Percentiles rank a stretch among this genome's conserved stretches.
These are phyloP conservation scores for Solanum habrochaites DNA, from an alignment of 257 asterid genomes.

Conservation along the genomic window DNA sequence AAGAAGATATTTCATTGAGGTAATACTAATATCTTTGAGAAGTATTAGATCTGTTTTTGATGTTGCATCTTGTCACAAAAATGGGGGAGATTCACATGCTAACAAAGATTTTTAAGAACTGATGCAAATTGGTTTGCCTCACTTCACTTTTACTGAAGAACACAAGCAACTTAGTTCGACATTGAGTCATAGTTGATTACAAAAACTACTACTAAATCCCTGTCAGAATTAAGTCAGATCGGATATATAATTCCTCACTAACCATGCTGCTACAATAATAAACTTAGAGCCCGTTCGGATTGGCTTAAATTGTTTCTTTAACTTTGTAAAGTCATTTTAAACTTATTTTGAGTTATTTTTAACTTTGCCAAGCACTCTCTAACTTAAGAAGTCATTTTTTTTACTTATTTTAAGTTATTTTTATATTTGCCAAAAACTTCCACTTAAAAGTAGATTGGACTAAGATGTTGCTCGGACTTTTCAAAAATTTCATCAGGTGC, in stretches of 20 bases:
- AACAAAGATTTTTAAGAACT: not conserved
- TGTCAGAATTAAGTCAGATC: not conserved
- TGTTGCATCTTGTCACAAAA: not conserved
- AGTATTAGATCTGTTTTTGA: not conserved
- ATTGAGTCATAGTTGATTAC: not conserved
- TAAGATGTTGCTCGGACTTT: not conserved
- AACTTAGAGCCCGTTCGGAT: not conserved
- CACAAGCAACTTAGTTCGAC: not conserved
- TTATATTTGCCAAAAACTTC: not conserved
- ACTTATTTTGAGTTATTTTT: not conserved
- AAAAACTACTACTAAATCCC: not conserved
- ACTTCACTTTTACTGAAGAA: not conserved
- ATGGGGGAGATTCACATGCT: not conserved
- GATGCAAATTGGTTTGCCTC: not conserved
- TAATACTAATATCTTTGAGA: constrained; percentile 10
- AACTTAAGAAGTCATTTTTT: not conserved
- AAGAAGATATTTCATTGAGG: constrained; percentile 81
- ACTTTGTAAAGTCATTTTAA: not conserved
- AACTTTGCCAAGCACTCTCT: not conserved
- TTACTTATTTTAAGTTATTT: not conserved
- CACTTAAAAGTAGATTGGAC: too few species aligned
- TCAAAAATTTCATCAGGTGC: not conserved
- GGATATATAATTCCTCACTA: not conserved
- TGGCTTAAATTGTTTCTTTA: not conserved
- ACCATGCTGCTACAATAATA: not conserved